Evolutionary conservation across 768 basidiomycete genomes (phyloP), one percentile per base, ranked within the genome.

Genomic region (Hypholoma sublateritium): DNA sequence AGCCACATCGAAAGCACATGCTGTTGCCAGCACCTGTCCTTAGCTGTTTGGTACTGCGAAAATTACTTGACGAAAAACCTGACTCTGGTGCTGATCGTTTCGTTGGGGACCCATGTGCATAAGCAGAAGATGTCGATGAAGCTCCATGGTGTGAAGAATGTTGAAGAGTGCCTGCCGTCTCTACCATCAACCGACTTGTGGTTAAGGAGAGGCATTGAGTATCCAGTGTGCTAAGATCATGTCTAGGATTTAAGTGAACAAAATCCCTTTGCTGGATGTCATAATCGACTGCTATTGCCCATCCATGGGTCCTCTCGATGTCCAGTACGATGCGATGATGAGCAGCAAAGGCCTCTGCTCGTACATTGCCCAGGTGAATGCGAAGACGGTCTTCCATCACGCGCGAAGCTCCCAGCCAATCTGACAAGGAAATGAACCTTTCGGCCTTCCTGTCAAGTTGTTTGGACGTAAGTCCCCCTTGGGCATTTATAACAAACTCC

Each of bases 241-340:
- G 67, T 0, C 19, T 8, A 5, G 32, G 55, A 8, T 63, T 28
- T 2, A 24, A 9, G 3, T 54, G 57, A 1, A 62, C 64, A 4
- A 60, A 19, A 16, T 60, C 55, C 1, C 59, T 56, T 41, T 69
- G 67, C 34, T 64, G 59, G 21, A 67, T 65, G 51, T 69, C 64
- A 42, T 69, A 69, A 3, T 42, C 43, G 2, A 63, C 25, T 1
- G 66, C 65, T 1, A 65, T 28, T n/a, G n/a, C n/a, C n/a, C n/a
- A n/a, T n/a, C n/a, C n/a, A n/a, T n/a, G n/a, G n/a, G n/a, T n/a
- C n/a, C 1, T 17, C 11, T 66, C 67, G 67, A 67, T n/a, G 4
- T 47, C 47, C 4, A 47, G 1, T 0, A 65, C 62, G 17, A 57
- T 46, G 1, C 25, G 24, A 52, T 65, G 60, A 25, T 65, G 66